These are phyloP conservation scores for Trichoderma polysporum DNA, from an alignment of 2,329 filamentous ascomycete genomes.

Conservation along the genomic window DNA sequence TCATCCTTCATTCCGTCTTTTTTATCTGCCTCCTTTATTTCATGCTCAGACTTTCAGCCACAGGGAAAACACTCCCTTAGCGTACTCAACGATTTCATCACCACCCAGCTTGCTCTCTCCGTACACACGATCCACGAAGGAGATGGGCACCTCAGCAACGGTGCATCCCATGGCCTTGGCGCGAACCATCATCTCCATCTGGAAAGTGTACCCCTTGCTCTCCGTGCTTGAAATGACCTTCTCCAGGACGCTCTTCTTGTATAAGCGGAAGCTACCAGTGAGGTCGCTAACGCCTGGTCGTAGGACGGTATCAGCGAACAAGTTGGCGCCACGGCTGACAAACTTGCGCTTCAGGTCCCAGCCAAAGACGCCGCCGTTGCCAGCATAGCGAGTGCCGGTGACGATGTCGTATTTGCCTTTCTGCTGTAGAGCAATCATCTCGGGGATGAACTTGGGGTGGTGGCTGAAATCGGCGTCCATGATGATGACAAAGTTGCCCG, in stretches of 20 bases:
- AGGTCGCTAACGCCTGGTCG: slow-evolving; percentile 92
- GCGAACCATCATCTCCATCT: slow-evolving; percentile 99
- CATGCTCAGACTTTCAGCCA: slow-evolving; percentile 69
- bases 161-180: slow-evolving; percentile 94
- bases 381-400: slow-evolving; percentile 91
- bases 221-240: slow-evolving; percentile 88
- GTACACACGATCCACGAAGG: slow-evolving; percentile 92
- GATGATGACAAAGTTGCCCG: slow-evolving; percentile 96
- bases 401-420: slow-evolving; percentile 87
- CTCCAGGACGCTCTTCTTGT: slow-evolving; percentile 86
- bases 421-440: slow-evolving; percentile 84
- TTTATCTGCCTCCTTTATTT: background rate
- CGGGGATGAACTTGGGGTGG: slow-evolving; percentile 97
- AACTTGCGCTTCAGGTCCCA: slow-evolving; percentile 94
- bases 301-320: slow-evolving; percentile 93
- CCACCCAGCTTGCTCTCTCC: slow-evolving; percentile 94
- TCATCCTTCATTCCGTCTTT: slow-evolving; percentile 24
- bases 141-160: slow-evolving; percentile 93
- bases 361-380: slow-evolving; percentile 84
- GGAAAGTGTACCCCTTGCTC: slow-evolving; percentile 97
- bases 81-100: slow-evolving; percentile 94
- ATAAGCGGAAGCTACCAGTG: slow-evolving; percentile 91
- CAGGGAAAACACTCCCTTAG: slow-evolving; percentile 76
- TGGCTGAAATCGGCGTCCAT: slow-evolving; percentile 99
- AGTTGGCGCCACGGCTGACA: slow-evolving; percentile 82